A percentile compares a stretch with the other conserved stretches of the same genome.
These are phyloP conservation scores for Tricholomella constricta DNA, from an alignment of 768 basidiomycete species.

Conservation along the genomic window DNA sequence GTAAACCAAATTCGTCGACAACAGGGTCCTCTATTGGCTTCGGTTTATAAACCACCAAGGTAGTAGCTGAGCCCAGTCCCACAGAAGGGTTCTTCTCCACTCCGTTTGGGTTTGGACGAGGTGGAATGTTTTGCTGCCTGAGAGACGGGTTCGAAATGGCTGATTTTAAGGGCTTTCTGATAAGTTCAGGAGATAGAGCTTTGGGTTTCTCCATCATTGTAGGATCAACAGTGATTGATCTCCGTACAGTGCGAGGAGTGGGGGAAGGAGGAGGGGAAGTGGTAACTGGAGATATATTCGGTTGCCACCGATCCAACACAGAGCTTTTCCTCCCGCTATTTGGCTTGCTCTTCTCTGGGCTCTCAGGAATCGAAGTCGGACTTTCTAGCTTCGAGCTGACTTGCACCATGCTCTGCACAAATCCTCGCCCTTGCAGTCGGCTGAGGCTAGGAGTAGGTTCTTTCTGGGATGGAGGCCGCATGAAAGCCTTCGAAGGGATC, in stretches of 20 bases:
- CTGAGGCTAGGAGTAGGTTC: constrained; percentile 83
- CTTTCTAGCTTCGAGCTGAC: constrained; percentile 58
- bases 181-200: constrained; percentile 4
- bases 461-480: constrained; percentile 57
- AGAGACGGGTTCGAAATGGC: constrained; percentile 28
- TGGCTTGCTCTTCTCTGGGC: constrained; percentile 34
- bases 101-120: constrained; percentile 2
- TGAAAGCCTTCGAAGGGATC: constrained; percentile 58
- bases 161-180: constrained; percentile 17
- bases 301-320: constrained; percentile 76
- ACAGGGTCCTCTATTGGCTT: constrained; percentile 45
- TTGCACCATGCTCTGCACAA: constrained; percentile 83
- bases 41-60: constrained; percentile 64
- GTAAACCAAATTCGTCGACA: constrained; percentile 53
- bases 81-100: constrained; percentile 26
- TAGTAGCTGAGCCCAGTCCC: constrained; percentile 73
- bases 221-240: constrained; percentile 38
- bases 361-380: constrained; percentile 32
- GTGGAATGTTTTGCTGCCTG: constrained; percentile 9
- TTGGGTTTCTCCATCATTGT: constrained; percentile 20
- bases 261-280: constrained; percentile 42
- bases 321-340: constrained; percentile 43
- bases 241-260: constrained; percentile 41
- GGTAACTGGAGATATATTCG: constrained; percentile 28
- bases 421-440: constrained; percentile 80